Evolutionary conservation across 768 basidiomycete genomes (phyloP), one percentile per base, ranked within the genome.

Genomic region (Ramaria sp.): DNA sequence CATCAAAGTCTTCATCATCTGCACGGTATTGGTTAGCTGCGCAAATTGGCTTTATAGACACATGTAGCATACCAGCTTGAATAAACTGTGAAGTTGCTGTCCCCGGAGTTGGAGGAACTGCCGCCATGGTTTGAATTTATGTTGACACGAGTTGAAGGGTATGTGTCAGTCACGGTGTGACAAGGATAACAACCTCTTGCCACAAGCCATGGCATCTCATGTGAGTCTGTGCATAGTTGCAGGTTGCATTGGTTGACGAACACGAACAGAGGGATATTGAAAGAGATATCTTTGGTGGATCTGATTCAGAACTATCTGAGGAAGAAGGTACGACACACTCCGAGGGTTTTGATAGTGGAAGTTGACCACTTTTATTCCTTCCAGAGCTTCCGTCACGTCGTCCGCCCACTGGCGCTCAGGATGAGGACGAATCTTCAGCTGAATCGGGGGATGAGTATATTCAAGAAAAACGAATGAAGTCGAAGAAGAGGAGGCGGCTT

Each of bases 1-100:
- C 90, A 69, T 90, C 82, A 48, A 90, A 67, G 68, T 92, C 89
- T 60, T 89, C 89, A 43, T 90, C 88, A 59, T 88, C 85, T 69
- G 64, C 59, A 10, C 4, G 3, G 17, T 48, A 46, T 27, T 46
- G 51, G 52, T 51, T 31, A 19, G 22, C 5, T 17, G 11, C 12
- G 65, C 45, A 24, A 47, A 27, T 9, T 27, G 19, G 37, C 20
- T 15, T 13, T 30, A n/a, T 12, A 34, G 49, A 47, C 30, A 42
- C 39, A 49, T 49, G n/a, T 9, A 34, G 64, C 68, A 57, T 59
- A 80, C 88, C 88, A 66, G 87, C 84, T 74, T 85, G 86, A 60
- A 91, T 90, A 63, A 87, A 91, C 64, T 83, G 87, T 6, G 86
- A 84, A 52, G 51, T 38, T 31, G 51, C 51, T 7, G 33, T 52